Conservation (phyloP, 768 basidiomycete species). For the Suillus decipiens region DNA sequence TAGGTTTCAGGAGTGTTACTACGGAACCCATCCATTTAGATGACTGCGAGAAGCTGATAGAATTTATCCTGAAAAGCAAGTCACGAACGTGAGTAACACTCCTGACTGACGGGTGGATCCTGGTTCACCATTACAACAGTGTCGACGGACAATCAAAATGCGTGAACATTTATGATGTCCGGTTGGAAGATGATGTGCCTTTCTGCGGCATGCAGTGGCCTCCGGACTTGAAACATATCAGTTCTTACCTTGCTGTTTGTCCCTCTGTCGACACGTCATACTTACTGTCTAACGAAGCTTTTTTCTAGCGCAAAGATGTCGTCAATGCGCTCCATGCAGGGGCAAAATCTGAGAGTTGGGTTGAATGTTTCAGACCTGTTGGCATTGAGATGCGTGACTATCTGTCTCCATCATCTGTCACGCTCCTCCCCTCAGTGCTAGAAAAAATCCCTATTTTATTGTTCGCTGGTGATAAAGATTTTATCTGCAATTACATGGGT, state of each 20-base stretch:
- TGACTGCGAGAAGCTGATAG: constrained; percentile 63
- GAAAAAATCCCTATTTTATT: constrained; percentile 83
- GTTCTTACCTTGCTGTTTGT: constrained; percentile 78
- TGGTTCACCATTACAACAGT: constrained; percentile 37
- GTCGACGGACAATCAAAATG: constrained; percentile 74
- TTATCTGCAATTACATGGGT: constrained; percentile 96
- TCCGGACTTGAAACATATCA: constrained; percentile 75
- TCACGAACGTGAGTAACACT: constrained; percentile 24
- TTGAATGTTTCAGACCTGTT: constrained; percentile 78
- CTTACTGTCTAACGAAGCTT: not conserved
- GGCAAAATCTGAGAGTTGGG: constrained; percentile 78
- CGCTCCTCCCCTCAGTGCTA: constrained; percentile 75
- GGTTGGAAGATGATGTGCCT: constrained; percentile 81
- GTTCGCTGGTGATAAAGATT: constrained; percentile 93
- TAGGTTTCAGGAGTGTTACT: constrained; percentile 36
- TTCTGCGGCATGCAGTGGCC: constrained; percentile 99
- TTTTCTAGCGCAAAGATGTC: constrained; percentile 73
- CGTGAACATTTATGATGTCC: constrained; percentile 93
- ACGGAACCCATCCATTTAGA: constrained; percentile 57
- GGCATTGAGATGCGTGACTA: constrained; percentile 58
- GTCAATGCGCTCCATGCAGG: constrained; percentile 80
- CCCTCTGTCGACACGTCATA: not conserved
- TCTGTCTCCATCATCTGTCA: constrained; percentile 67
- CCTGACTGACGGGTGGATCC: not conserved
- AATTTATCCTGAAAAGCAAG: constrained; percentile 36